Conservation (phyloP, 164 flowering plant species). For the Houttuynia cordata region DNA sequence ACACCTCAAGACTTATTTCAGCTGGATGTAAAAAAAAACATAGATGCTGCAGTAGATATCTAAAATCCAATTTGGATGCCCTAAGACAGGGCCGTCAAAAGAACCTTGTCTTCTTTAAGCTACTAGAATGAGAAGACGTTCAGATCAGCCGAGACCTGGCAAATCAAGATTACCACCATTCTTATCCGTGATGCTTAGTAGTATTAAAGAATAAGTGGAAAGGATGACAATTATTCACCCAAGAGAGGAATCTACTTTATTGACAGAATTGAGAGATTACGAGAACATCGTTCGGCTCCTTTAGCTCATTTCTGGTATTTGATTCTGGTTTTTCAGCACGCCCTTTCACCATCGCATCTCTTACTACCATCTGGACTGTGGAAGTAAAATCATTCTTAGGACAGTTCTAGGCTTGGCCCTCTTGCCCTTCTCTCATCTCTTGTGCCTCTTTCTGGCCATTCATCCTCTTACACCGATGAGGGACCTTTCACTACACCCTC, state of each 20-base stretch:
- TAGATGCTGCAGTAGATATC: too few relatives aligned
- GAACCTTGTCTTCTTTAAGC: too few relatives aligned
- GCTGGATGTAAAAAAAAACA: too few relatives aligned
- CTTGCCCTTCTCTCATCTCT: neutral
- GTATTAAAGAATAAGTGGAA: neutral
- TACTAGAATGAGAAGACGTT: too few relatives aligned
- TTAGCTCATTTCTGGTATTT: neutral
- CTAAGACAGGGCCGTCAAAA: too few relatives aligned
- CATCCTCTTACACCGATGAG: neutral
- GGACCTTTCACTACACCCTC: too few relatives aligned
- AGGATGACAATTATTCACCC: neutral
- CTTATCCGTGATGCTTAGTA: too few relatives aligned
- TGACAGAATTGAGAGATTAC: conserved; percentile 2
- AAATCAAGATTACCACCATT: too few relatives aligned
- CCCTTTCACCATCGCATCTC: neutral
- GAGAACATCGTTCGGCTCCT: neutral
- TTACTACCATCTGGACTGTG: neutral
- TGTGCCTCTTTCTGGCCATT: neutral
- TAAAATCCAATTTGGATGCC: too few relatives aligned
- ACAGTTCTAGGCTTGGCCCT: neutral
- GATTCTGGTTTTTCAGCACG: too few relatives aligned
- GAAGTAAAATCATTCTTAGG: neutral
- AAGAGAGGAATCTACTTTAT: neutral
- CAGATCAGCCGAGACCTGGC: too few relatives aligned
- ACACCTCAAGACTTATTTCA: too few relatives aligned